Evolutionary conservation across 2,329 filamentous ascomycete species (phyloP), one percentile per base, ranked within the genome.

Genomic region (Alternaria sp.): DNA sequence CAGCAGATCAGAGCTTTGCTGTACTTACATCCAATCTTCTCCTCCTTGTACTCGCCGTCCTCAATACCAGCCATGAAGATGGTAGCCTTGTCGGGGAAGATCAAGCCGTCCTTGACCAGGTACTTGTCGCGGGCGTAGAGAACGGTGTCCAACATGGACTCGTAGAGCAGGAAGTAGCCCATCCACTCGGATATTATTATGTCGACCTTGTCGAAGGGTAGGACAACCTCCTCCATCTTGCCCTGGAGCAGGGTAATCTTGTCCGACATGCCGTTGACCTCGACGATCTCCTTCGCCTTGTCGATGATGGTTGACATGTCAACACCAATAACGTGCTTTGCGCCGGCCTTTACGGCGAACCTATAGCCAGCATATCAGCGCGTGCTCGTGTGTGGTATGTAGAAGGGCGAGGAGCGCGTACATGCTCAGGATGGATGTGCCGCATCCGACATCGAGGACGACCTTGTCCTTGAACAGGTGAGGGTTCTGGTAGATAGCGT

Each of bases 171-270:
- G 86, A 98, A 98, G 85, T 99, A 99, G 32, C 96, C 96, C 96
- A 99, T 99, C 96, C 96, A 99, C 86, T 99, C 96, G 2, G 95
- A 98, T 81, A 99, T 97, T 84, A 99, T 99, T 80, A 99, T 99
- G 79, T 99, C 96, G 70, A 99, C 96, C 83, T 98, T 92, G 77
- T 93, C 91, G 83, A 91, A 97, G 19, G 96, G 96, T 67, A 99
- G 86, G 77, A 91, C 86, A 49, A 99, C 93, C 84, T 99, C 96
- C 85, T 99, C 96, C 96, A 99, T 99, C 88, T 99, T 99, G 81
- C 96, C 96, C 85, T 98, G 96, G 68, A 99, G 88, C 63, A 99
- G 89, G 57, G 96, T 98, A 81, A 99, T 97, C 88, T 97, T 97
- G 84, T 95, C 91, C 57, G 91, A 87, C 87, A 99, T 89, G 73